phyloP scores from a whole-genome alignment of 179 eudicot species.

The Heliamphora pulchella region DNA sequence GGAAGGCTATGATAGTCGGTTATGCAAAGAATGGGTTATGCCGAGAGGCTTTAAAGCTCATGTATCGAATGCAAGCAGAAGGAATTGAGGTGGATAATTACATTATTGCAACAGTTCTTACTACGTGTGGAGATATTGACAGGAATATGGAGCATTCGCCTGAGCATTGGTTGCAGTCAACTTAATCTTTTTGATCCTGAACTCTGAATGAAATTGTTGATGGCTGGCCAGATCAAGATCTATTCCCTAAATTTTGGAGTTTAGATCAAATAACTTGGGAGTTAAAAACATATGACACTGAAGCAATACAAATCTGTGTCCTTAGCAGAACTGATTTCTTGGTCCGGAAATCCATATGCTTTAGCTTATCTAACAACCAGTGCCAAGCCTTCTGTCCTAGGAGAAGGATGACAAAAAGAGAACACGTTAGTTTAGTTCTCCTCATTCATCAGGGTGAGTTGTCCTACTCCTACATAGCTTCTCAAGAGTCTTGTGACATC shows the following conservation, averaged over 20 bases:
- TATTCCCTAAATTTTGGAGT: not conserved
- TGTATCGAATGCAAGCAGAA: constrained; percentile 72
- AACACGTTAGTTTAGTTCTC: not conserved
- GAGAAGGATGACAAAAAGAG: not conserved
- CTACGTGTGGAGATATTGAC: constrained; percentile 64
- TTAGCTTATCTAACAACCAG: not conserved
- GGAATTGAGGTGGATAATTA: constrained; percentile 66
- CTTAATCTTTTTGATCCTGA: constrained; percentile 14
- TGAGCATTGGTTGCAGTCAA: constrained; percentile 25
- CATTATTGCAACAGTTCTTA: constrained; percentile 53
- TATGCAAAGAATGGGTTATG: constrained; percentile 71
- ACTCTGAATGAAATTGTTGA: not conserved
- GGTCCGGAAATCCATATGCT: not conserved
- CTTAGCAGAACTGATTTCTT: not conserved
- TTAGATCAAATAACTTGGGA: not conserved
- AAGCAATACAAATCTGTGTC: not conserved
- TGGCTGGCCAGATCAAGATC: not conserved
- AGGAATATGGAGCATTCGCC: constrained; percentile 34
- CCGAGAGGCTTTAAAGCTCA: constrained; percentile 68
- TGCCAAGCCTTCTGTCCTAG: not conserved
- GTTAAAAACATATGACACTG: not conserved
- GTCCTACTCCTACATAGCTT: not conserved
- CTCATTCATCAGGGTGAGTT: no score
- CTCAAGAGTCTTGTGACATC: not conserved
- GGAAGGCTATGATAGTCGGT: constrained; percentile 78